These are phyloP conservation scores for Danielozyma ontarioensis DNA, from an alignment of 805 yeast genomes.

Conservation along the genomic window DNA sequence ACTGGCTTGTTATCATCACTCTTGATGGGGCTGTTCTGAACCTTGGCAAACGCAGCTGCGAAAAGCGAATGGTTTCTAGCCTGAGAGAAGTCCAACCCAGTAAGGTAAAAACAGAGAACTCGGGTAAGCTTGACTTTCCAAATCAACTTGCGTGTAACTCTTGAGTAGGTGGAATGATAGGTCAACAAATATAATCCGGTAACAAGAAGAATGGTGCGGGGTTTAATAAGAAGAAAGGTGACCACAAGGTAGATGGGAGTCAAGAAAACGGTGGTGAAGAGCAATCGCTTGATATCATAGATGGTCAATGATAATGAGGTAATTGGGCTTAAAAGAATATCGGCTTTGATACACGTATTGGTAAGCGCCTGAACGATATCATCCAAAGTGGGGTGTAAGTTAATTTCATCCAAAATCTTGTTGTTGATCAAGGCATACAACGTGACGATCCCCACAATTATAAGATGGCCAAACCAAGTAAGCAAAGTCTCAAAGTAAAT, in stretches of 20 bases:
- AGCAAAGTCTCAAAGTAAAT: slow-evolving; percentile 76
- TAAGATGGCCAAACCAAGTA: slow-evolving; percentile 76
- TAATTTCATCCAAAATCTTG: slow-evolving; percentile 53
- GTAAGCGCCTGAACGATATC: slow-evolving; percentile 76
- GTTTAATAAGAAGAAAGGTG: slow-evolving; percentile 63
- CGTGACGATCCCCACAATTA: slow-evolving; percentile 57
- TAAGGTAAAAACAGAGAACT: slow-evolving; percentile 68
- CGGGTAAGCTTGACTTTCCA: slow-evolving; percentile 81
- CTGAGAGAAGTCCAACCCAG: slow-evolving; percentile 73
- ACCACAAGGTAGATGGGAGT: slow-evolving; percentile 79
- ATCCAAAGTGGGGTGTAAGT: slow-evolving; percentile 74
- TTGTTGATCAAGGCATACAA: slow-evolving; percentile 56
- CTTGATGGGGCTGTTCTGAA: slow-evolving; percentile 29
- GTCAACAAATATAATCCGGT: slow-evolving; percentile 62
- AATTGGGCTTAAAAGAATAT: slow-evolving; percentile 75
- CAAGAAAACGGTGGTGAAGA: slow-evolving; percentile 78
- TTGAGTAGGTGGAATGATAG: slow-evolving; percentile 81
- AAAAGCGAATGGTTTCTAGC: slow-evolving; percentile 43
- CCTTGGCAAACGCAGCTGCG: slow-evolving; percentile 52
- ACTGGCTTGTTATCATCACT: slow-evolving; percentile 43
- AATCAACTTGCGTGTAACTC: slow-evolving; percentile 74
- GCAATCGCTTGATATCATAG: slow-evolving; percentile 71
- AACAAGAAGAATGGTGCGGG: slow-evolving; percentile 58
- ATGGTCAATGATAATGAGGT: slow-evolving; percentile 67
- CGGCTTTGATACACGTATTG: slow-evolving; percentile 69